Base-by-base conservation (phyloP, 2,329 filamentous ascomycete genomes). In the Apiospora malaysiana region DNA sequence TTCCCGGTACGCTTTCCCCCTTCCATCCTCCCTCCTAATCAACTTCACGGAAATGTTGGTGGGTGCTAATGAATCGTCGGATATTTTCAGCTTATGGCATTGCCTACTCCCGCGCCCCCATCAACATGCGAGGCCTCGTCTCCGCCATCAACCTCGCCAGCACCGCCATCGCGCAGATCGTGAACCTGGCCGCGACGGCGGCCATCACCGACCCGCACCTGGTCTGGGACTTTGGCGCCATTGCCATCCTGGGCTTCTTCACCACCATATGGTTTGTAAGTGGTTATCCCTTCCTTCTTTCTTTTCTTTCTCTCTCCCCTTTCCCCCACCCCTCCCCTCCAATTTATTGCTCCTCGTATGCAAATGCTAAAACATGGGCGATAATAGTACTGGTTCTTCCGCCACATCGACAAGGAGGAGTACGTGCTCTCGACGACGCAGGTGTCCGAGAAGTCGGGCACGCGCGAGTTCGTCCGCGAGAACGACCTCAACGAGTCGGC, bases 111-210 rank as follows among this genome's bases (percentile, higher is more conserved):
- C 82, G 84, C 14, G 83, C 85, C 1, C 85, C 85, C 2, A 77
- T 82, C 68, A 87, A 87, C 76, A 87, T 87, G 85, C 80, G 85
- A 72, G 84, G 85, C 73, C 77, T 86, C 21, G 85, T 87, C 2
- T 85, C 84, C 1, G 83, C 85, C 7, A 77, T 87, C 72, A 86
- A 86, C 77, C 77, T 86, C 6, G 83, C 86, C 78, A 85, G 78
- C 75, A 82, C 80, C 3, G 83, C 83, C 66, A 73, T 87, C 71
- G 82, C 85, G 59, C 85, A 86, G 73, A 78, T 81, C 59, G 80
- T 87, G 73, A 82, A 83, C 72, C 75, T 87, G 68, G 82, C 83
- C 46, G 79, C 80, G 74, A 83, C 85, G 23, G 81, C 82, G 2
- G 81, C 84, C 49, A 81, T 88, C 71, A 79, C 78, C 0, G 86